Conservation (phyloP, 202 grass and related monocot genomes). For the Saccharum hybrid region DNA sequence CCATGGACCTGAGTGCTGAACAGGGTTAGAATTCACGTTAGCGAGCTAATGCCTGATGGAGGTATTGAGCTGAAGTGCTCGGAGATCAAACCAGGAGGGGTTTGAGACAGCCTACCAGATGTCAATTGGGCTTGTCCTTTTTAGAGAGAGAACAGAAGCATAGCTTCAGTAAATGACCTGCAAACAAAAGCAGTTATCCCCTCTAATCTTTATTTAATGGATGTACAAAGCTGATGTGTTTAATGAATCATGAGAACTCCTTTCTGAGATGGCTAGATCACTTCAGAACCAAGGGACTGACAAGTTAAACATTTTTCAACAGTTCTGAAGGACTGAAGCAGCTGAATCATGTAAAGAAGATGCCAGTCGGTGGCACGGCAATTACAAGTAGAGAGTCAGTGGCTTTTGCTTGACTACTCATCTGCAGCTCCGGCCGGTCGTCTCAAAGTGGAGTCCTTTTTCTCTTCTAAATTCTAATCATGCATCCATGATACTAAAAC, state of each 20-base stretch:
- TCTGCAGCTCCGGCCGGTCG: constrained; percentile 3
- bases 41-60: too few species aligned
- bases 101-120: too few species aligned
- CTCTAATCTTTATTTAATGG: background rate
- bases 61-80: too few species aligned
- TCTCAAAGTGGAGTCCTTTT: background rate
- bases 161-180: too few species aligned
- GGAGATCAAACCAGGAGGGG: too few species aligned
- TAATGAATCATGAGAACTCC: background rate
- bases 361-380: constrained; percentile 20
- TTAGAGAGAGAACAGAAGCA: too few species aligned
- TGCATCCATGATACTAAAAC: constrained; percentile 7
- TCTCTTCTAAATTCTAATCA: constrained; percentile 11
- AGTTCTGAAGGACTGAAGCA: constrained; percentile 1
- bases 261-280: background rate
- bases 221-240: constrained; percentile 1
- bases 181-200: too few species aligned
- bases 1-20: background rate
- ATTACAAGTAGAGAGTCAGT: background rate
- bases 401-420: constrained; percentile 31
- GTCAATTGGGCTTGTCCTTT: too few species aligned
- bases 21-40: too few species aligned
- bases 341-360: constrained; percentile 12
- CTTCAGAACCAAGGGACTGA: constrained; percentile 32
- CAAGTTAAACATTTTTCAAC: background rate